Evolutionary conservation across 805 yeast genomes (phyloP).

Genomic region (Zygosaccharomyces bailii): DNA sequence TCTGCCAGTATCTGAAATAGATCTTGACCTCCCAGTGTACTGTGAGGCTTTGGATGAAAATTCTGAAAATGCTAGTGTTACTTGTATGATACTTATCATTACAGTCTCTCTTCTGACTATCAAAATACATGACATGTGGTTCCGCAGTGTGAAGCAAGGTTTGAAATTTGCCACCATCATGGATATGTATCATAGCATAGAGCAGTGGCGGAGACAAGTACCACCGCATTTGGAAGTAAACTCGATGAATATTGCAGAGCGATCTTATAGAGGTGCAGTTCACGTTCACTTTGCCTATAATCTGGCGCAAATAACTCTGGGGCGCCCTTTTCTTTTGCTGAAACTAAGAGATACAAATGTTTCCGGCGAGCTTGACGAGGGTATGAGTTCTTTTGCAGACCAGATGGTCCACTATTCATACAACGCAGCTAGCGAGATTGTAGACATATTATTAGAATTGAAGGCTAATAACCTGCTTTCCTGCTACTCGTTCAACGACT

Average conservation of each 20-base stretch:
- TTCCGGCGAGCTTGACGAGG: too few relatives aligned
- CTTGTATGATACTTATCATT: constrained; percentile 14
- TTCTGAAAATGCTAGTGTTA: constrained; percentile 11
- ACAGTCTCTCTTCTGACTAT: constrained; percentile 14
- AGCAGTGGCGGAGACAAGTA: constrained; percentile 12
- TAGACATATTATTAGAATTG: too few relatives aligned
- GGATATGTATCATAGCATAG: constrained; percentile 12
- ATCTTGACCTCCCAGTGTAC: constrained; percentile 12
- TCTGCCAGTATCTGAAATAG: constrained; percentile 12
- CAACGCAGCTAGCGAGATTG: too few relatives aligned
- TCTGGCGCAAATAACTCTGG: too few relatives aligned
- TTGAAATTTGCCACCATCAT: constrained; percentile 14
- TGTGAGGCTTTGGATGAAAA: constrained; percentile 11
- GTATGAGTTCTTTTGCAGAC: too few relatives aligned
- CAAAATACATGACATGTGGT: constrained; percentile 14
- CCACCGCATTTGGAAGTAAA: constrained; percentile 10
- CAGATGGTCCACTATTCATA: too few relatives aligned
- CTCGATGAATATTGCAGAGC: constrained; percentile 11
- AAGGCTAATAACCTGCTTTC: too few relatives aligned
- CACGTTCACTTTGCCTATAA: too few relatives aligned
- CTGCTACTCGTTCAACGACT: too few relatives aligned
- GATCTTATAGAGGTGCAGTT: too few relatives aligned
- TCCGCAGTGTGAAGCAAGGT: constrained; percentile 11
- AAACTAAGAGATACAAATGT: too few relatives aligned
- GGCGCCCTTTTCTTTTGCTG: too few relatives aligned